Evolutionary conservation across 1,139 yeast genomes (phyloP), one percentile per base, ranked within the genome.

Genomic region (Ogataea hybrid): DNA sequence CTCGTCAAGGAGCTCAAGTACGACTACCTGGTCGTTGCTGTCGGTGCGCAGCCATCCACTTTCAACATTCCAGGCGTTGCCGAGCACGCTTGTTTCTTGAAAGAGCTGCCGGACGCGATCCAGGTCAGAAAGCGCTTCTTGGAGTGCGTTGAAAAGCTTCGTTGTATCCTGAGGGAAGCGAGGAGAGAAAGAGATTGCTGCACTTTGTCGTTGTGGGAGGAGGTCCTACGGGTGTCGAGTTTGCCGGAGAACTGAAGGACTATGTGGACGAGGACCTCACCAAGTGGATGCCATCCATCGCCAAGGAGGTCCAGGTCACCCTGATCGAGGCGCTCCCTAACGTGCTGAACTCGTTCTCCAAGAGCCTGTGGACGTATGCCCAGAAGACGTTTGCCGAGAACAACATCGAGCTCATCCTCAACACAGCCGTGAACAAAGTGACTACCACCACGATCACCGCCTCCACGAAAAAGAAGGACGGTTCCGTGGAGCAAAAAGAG

Each of bases 161-260:
- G 51, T 75, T 84, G 58, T 76, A 84, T 62, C 84, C 90, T 38
- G 71, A 74, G 52, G 84, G 77, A 47, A 88, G 84, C 56, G 81
- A 81, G 25, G 92, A 84, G 63, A 79, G 96, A 67, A 79, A 82
- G 70, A 76, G 94, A 64, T 73, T 88, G 56, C 74, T 88, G 56
- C 83, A 83, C 50, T 81, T 89, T 55, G 89, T 88, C 47, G 92
- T 88, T 48, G 94, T 90, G 52, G 96, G 96, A 56, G 96, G 96
- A 63, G 96, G 96, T 50, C 96, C 97, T 61, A 89, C 96, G 41
- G 97, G 97, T 68, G 96, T 89, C 49, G 97, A 89, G 66, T 85
- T 86, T 59, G 96, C 96, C 52, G 97, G 95, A 59, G 97, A 90
- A 68, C 70, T 90, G 57, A 95, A 86, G 67, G 97, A 90, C 67